Evolutionary conservation across 75 land plant species (phyloP).

Genomic region (Cryptomeria japonica): DNA sequence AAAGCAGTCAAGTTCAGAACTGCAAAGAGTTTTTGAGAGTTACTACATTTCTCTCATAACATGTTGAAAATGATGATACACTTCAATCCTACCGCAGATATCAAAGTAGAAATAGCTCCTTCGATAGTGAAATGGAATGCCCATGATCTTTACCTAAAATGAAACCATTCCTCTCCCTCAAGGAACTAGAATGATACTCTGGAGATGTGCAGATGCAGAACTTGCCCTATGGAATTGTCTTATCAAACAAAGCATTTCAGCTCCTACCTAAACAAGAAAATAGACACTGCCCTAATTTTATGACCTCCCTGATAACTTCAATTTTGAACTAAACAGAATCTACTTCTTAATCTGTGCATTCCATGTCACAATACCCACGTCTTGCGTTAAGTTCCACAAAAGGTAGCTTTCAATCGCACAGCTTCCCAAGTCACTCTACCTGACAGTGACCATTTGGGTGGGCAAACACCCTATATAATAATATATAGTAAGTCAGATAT

Average conservation of each 20-base stretch:
- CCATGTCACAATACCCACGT: slow-evolving; percentile 10
- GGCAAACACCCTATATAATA: slow-evolving; percentile 2
- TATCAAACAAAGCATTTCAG: slow-evolving; percentile 8
- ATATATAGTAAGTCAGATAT: not conserved
- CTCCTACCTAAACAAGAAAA: slow-evolving; percentile 10
- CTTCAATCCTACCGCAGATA: slow-evolving; percentile 9
- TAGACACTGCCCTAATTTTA: slow-evolving; percentile 7
- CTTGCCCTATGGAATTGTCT: not conserved
- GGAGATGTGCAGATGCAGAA: not conserved
- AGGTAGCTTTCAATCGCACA: not conserved
- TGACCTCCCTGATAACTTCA: not conserved
- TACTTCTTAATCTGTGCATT: slow-evolving; percentile 16
- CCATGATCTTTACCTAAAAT: not conserved
- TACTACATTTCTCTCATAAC: not conserved
- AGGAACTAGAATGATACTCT: not conserved
- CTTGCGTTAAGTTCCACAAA: not conserved
- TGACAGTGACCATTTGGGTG: not conserved
- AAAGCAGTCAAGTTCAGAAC: not conserved
- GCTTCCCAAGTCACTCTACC: not conserved
- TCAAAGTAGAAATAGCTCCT: slow-evolving; percentile 1
- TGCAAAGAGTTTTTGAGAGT: slow-evolving; percentile 3
- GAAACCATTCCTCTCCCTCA: not conserved
- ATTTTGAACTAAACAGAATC: slow-evolving; percentile 1
- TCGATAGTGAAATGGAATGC: not conserved
- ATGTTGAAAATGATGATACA: slow-evolving; percentile 7